phyloP scores from a whole-genome alignment of 768 basidiomycete genomes.

The Psilocybe cubensis region DNA sequence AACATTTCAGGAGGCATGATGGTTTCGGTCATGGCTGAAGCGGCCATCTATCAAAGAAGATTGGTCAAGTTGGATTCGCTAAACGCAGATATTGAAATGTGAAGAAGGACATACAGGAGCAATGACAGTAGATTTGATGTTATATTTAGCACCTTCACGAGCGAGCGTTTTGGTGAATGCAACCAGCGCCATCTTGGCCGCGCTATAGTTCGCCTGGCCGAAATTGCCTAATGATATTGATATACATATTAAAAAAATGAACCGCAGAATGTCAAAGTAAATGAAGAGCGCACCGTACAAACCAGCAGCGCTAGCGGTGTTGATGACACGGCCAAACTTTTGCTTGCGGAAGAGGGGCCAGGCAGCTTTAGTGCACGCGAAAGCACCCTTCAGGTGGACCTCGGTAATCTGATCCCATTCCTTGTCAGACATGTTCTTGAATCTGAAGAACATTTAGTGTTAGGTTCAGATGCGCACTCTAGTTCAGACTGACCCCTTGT shows the following conservation, averaged over 20 bases:
- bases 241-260: too few species aligned
- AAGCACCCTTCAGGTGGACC: conserved; percentile 95
- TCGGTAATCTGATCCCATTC: conserved; percentile 90
- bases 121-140: conserved; percentile 84
- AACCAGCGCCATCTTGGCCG: conserved; percentile 96
- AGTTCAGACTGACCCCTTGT: conserved; percentile 62
- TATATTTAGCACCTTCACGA: conserved; percentile 89
- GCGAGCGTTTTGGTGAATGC: conserved; percentile 94
- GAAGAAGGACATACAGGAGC: conserved; percentile 68
- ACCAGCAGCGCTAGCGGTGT: conserved; percentile 94
- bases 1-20: conserved; percentile 95
- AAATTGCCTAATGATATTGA: conserved; percentile 69
- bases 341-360: conserved; percentile 97
- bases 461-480: not conserved
- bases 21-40: conserved; percentile 94
- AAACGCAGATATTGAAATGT: too few species aligned
- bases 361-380: conserved; percentile 88
- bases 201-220: conserved; percentile 97
- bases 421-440: conserved; percentile 96
- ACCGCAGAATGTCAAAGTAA: not conserved
- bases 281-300: conserved; percentile 68
- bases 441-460: conserved; percentile 44
- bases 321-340: conserved; percentile 93
- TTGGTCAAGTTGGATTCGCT: not conserved
- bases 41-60: conserved; percentile 69